Percentiles rank a stretch among this genome's conserved stretches.
Evolutionary conservation across 495 filamentous ascomycete genomes (phyloP).

Genomic region (Cudoniella acicularis): DNA sequence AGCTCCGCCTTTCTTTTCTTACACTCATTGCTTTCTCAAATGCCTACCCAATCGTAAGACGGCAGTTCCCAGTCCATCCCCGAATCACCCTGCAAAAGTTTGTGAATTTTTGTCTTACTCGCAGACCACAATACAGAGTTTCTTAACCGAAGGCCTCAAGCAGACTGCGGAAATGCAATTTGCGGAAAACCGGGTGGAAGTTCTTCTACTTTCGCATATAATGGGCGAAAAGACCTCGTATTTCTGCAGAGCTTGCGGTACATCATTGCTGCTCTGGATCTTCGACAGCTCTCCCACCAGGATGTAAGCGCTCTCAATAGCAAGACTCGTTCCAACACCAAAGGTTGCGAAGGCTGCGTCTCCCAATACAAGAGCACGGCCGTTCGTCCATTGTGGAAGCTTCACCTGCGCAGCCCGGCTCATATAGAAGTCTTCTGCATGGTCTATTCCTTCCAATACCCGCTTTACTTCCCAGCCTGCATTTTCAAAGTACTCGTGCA

Average conservation of each 20-base stretch:
- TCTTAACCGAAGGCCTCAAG: background rate
- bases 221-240: conserved; percentile 14
- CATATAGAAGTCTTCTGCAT: conserved; percentile 45
- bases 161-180: background rate
- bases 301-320: conserved; percentile 24
- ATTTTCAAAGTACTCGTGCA: conserved; percentile 33
- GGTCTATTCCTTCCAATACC: conserved; percentile 34
- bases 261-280: conserved; percentile 7
- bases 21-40: background rate
- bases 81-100: background rate
- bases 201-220: background rate
- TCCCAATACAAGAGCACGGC: conserved; percentile 38
- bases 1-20: too few relatives aligned
- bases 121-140: background rate
- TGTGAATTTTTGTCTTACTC: background rate
- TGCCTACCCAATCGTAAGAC: background rate
- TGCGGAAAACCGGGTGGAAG: background rate
- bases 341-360: conserved; percentile 32
- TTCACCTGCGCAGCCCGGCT: conserved; percentile 45
- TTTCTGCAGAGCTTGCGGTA: conserved; percentile 15
- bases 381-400: conserved; percentile 25
- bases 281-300: conserved; percentile 24
- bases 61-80: background rate
- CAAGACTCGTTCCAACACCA: conserved; percentile 24
- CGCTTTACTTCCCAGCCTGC: conserved; percentile 43